Evolutionary conservation across 208 protist species (phyloP), one percentile per base, ranked within the genome.

Genomic region (Crithidia fasciculata): DNA sequence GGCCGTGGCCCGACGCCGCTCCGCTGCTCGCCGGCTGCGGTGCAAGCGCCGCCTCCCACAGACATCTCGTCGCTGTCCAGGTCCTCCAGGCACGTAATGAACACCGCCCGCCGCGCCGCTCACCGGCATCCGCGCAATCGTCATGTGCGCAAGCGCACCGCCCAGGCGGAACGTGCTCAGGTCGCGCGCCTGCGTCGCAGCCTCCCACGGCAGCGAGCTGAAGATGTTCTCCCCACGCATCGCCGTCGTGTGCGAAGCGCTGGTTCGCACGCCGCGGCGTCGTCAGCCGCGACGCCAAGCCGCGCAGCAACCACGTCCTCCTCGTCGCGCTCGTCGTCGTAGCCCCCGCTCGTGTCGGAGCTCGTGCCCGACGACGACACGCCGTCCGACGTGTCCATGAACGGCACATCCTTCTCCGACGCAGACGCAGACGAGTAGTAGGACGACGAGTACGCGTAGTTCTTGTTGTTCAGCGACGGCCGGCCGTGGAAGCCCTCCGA

Each of bases 71-170:
- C 70, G n/a, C 52, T 70, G 76, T 90, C 75, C 41, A 94, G 81
- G 78, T 92, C 77, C 53, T 88, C 83, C 57, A 74, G 84, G 76
- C 81, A 91, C 7, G 87, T 83, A 52, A 94, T 82, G 76, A 94
- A 94, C 19, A 90, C 43, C 39, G 85, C 87, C n/a, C 13, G 80
- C 87, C n/a, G 57, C 56, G 36, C 55, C 64, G 60, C 73, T 78
- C 36, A 65, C 60, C 40, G 84, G 87, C 66, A 92, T 70, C 53
- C 85, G 84, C 50, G 65, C 63, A 36, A 92, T 53, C 9, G 76
- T 79, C 49, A 81, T 83, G 66, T 78, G 88, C 52, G 69, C 56
- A 39, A 90, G 56, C 1, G 87, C 85, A 41, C 76, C 62, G 64
- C 12, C 44, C 68, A 92, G 84, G 60, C 82, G 79, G 55, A 79